phyloP scores from a whole-genome alignment of 2,329 filamentous ascomycete species.

The Cladosporium sp. region DNA sequence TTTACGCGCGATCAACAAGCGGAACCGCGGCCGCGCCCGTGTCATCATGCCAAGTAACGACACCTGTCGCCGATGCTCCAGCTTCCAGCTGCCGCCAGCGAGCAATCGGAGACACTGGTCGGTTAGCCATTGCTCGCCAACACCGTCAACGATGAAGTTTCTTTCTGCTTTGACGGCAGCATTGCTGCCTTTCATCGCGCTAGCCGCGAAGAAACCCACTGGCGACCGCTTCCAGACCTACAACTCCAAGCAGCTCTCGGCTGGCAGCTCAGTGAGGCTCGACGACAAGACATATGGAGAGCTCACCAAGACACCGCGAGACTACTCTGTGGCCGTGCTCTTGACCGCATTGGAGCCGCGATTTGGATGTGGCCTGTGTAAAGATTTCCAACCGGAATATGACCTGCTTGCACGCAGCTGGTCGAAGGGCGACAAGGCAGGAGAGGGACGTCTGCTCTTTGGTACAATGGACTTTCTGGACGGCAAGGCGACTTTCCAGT shows the following conservation, averaged over 20 bases:
- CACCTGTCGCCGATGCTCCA: neutral
- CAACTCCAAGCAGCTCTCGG: constrained; percentile 58
- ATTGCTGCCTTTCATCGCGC: constrained; percentile 52
- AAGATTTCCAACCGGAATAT: constrained; percentile 92
- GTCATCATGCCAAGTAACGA: constrained; percentile 2
- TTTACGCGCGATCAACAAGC: constrained; percentile 1
- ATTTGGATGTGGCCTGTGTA: constrained; percentile 80
- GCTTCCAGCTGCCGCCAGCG: too few species aligned
- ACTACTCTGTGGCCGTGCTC: constrained; percentile 77
- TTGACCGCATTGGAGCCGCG: constrained; percentile 79
- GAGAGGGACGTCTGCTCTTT: constrained; percentile 67
- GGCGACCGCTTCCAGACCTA: constrained; percentile 64
- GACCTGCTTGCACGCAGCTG: constrained; percentile 80
- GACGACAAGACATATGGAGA: constrained; percentile 68
- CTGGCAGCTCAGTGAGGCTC: constrained; percentile 59
- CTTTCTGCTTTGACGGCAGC: constrained; percentile 55
- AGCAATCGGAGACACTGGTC: neutral
- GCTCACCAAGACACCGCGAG: constrained; percentile 68
- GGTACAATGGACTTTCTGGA: constrained; percentile 81
- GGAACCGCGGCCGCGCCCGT: neutral
- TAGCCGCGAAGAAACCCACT: constrained; percentile 58
- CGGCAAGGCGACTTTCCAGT: constrained; percentile 78
- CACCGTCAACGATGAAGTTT: constrained; percentile 56
- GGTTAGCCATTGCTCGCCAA: constrained; percentile 4
- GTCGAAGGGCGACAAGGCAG: constrained; percentile 74